Evolutionary conservation across 495 filamentous ascomycete genomes (phyloP).

Genomic region (Hypoxylon lienhwacheense): DNA sequence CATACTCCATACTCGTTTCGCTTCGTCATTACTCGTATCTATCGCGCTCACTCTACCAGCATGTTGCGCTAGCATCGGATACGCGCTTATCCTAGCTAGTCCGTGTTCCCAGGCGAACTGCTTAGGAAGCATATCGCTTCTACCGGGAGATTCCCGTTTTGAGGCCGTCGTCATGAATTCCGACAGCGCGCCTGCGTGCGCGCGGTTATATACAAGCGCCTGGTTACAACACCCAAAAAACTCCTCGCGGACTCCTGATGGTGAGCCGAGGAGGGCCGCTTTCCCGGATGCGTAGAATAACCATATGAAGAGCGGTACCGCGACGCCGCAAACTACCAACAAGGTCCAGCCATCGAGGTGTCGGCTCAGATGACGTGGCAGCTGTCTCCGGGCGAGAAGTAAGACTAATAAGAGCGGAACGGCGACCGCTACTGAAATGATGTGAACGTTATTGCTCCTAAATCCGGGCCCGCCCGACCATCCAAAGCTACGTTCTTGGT

Average conservation of each 20-base stretch:
- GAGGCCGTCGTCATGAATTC: slow-evolving; percentile 34
- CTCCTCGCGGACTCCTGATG: slow-evolving; percentile 46
- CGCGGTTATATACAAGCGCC: slow-evolving; percentile 48
- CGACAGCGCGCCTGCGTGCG: slow-evolving; percentile 38
- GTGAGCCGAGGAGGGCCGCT: slow-evolving; percentile 45
- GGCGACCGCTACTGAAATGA: slow-evolving; percentile 39
- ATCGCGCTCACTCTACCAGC: slow-evolving; percentile 37
- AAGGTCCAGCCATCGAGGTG: slow-evolving; percentile 44
- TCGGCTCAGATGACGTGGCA: slow-evolving; percentile 26
- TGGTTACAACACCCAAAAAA: slow-evolving; percentile 51
- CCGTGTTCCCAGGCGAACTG: slow-evolving; percentile 37
- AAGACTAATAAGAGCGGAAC: slow-evolving; percentile 18
- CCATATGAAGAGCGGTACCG: slow-evolving; percentile 43
- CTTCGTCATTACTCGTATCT: slow-evolving; percentile 36
- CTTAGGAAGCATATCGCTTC: slow-evolving; percentile 40
- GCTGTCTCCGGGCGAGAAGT: slow-evolving; percentile 18
- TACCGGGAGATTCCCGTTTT: slow-evolving; percentile 11
- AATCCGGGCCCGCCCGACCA: slow-evolving; percentile 45
- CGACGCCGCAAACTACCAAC: slow-evolving; percentile 43
- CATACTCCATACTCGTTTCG: slow-evolving; percentile 40
- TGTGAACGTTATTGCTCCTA: slow-evolving; percentile 44
- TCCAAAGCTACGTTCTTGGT: slow-evolving; percentile 47
- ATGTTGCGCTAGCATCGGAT: slow-evolving; percentile 40
- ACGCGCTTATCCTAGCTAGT: slow-evolving; percentile 37
- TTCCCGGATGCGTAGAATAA: slow-evolving; percentile 52